A percentile compares a stretch with the other conserved stretches of the same genome.
Evolutionary conservation across 345 rosid genomes (phyloP).

Genomic region (Eucalyptus cloeziana): DNA sequence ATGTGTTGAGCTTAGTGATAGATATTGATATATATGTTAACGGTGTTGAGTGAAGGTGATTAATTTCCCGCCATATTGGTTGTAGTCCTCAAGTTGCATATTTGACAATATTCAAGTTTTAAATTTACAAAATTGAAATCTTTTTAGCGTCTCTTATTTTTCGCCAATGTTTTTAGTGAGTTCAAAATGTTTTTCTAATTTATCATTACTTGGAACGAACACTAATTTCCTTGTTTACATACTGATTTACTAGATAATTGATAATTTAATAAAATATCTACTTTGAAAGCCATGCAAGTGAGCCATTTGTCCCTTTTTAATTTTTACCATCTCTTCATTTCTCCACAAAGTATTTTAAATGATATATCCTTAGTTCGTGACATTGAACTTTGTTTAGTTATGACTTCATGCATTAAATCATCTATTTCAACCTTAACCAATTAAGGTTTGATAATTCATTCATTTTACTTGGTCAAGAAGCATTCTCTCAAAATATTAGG

Average conservation of each 20-base stretch:
- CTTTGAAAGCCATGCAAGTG: background rate
- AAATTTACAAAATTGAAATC: too few relatives aligned
- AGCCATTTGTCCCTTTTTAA: background rate
- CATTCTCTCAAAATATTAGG: background rate
- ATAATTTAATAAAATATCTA: background rate
- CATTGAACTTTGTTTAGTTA: background rate
- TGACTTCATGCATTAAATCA: background rate
- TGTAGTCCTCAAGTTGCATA: too few relatives aligned
- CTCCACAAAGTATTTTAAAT: background rate
- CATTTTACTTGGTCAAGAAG: background rate
- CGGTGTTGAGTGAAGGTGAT: too few relatives aligned
- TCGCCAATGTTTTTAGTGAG: too few relatives aligned
- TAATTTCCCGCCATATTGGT: too few relatives aligned
- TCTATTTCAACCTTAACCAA: background rate
- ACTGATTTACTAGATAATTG: background rate
- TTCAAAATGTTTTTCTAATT: too few relatives aligned
- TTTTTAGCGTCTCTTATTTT: too few relatives aligned
- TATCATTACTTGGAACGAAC: background rate
- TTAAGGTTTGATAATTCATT: background rate
- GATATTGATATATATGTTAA: too few relatives aligned
- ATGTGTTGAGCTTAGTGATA: too few relatives aligned
- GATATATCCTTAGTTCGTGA: background rate
- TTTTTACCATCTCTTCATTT: background rate
- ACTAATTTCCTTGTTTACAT: background rate
- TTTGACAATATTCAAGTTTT: too few relatives aligned